Conservation (phyloP, 306 rosid species). For the cucumber (Cucumis sativus) region Cucumber_9930_V3 NC_026659.2:27724001-27724500, state of each 20-base stretch:
- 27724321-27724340: slow-evolving; percentile 5
- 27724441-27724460: slow-evolving; percentile 96
- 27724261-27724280: background rate
- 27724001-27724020: slow-evolving; percentile 79
- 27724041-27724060: background rate
- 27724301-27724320: background rate
- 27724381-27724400: slow-evolving; percentile 81
- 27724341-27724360: slow-evolving; percentile 74
- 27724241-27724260: background rate
- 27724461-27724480: slow-evolving; percentile 90
- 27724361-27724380: slow-evolving; percentile 98
- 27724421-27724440: slow-evolving; percentile 89
- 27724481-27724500: slow-evolving; percentile 89
- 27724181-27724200: background rate
- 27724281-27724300: background rate
- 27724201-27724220: background rate
- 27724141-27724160: background rate
- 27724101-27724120: background rate
- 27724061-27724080: background rate
- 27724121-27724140: background rate
- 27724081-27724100: background rate
- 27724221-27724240: background rate
- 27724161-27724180: background rate
- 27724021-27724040: slow-evolving; percentile 61
- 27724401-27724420: slow-evolving; percentile 95